These are phyloP conservation scores for Myochromella boudieri DNA, from an alignment of 768 basidiomycete species.

Conservation along the genomic window DNA sequence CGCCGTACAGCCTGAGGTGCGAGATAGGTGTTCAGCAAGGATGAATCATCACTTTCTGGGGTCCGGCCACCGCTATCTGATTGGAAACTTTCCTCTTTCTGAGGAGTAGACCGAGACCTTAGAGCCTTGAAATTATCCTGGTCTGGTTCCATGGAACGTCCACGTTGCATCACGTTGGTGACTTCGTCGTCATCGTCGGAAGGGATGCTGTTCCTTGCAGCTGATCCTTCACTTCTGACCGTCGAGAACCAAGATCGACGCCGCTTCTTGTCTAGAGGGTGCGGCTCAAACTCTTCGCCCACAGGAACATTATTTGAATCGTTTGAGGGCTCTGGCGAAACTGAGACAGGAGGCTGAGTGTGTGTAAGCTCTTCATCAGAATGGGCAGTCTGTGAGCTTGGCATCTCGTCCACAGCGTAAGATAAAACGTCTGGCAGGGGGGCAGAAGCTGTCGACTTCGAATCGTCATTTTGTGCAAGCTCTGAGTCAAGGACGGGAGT, in stretches of 20 bases:
- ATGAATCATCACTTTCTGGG: conserved; percentile 13
- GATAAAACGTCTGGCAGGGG: conserved; percentile 27
- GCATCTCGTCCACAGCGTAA: conserved; percentile 4
- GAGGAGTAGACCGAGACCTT: conserved; percentile 35
- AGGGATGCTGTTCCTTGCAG: conserved; percentile 20
- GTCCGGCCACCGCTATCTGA: conserved; percentile 15
- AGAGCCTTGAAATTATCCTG: conserved; percentile 18
- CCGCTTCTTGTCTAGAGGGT: conserved; percentile 34
- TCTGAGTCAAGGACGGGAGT: conserved; percentile 15
- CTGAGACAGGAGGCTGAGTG: conserved; percentile 3
- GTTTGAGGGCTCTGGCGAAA: conserved; percentile 8
- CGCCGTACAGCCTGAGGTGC: conserved; percentile 29
- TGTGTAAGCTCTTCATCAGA: conserved; percentile 21
- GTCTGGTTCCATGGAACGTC: conserved; percentile 33
- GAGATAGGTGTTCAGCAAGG: conserved; percentile 10
- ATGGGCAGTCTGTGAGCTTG: conserved; percentile 10
- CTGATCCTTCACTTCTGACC: conserved; percentile 38
- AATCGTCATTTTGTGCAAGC: conserved; percentile 23
- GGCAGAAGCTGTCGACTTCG: conserved; percentile 35
- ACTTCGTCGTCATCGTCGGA: conserved; percentile 17
- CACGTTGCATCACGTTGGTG: conserved; percentile 31
- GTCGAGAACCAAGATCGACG: conserved; percentile 60
- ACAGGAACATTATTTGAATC: conserved; percentile 7
- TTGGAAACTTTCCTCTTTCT: conserved; percentile 20
- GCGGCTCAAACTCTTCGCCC: conserved; percentile 16